Base-by-base conservation (phyloP, 2,329 filamentous ascomycete genomes). In the Botryotinia globosa region DNA sequence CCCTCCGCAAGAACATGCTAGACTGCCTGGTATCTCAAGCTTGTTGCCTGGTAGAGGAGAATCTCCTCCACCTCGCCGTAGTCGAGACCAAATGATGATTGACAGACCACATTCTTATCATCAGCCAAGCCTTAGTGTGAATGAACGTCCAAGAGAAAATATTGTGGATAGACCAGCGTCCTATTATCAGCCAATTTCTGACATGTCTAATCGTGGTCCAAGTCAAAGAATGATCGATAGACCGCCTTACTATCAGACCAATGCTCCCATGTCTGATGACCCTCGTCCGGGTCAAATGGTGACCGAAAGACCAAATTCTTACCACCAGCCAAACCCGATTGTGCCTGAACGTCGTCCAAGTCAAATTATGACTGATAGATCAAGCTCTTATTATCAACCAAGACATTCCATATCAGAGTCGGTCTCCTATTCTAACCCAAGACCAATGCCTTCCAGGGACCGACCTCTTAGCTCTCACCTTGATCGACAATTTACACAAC, bases 21-120 rank as follows among this genome's bases (percentile, higher is more conserved):
- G 93, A 56, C 86, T 98, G 22, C 94, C 94, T 0, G 94, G 94
- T 22, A 98, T 98, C 76, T 94, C 97, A 80, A 97, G 93, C 25
- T 97, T 98, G 78, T 94, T 95, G 79, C 90, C 93, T 72, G 85
- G 92, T 37, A 91, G 88, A 73, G 87, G 87, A 32, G 87, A 89
- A 1, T 81, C 85, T 20, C 88, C 92, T 0, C 89, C 91, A 12
- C 87, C 88, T 1, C 87, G 89, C 66, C 88, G 91, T 64, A 87
- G 87, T 71, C 85, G 88, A 3, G 94, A 92, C 69, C 92, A 94
- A 0, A 94, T 96, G 92, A 88, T 92, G 79, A 83, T 94, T 16
- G 93, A 97, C 76, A 82, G 69, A 59, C 79, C 74, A 76, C 37
- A 34, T 37, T 48, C 42, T 8, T 56, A 48, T 12, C 37, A 63